Conservation (phyloP, 2,329 filamentous ascomycete genomes). For the Penicillium sclerotigenum region DNA sequence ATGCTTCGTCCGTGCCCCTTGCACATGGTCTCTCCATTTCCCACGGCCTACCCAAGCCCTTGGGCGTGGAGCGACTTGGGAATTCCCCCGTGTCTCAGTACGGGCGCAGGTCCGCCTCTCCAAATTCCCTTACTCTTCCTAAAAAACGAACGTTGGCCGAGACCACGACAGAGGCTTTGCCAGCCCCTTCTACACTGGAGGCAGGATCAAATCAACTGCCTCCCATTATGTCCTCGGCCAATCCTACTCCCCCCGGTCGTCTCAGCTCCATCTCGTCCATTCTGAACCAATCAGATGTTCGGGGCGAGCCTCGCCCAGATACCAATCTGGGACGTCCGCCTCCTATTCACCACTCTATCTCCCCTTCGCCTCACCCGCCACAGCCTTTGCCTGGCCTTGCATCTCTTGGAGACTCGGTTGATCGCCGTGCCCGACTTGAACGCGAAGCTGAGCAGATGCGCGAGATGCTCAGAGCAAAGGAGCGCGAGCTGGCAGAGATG, state of each 20-base stretch:
- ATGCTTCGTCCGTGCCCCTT: conserved; percentile 32
- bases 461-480: conserved; percentile 67
- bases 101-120: conserved; percentile 33
- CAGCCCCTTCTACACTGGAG: conserved; percentile 32
- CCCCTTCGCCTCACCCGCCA: conserved; percentile 16
- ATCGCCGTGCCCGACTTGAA: conserved; percentile 64
- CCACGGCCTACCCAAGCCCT: conserved; percentile 22
- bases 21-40: conserved; percentile 29
- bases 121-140: conserved; percentile 28
- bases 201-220: conserved; percentile 39
- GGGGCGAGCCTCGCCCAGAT: conserved; percentile 42
- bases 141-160: conserved; percentile 40
- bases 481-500: conserved; percentile 64
- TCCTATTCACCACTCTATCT: conserved; percentile 28
- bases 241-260: conserved; percentile 52
- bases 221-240: conserved; percentile 38
- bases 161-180: conserved; percentile 27
- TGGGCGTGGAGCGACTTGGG: conserved; percentile 32
- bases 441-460: conserved; percentile 75
- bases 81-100: conserved; percentile 32
- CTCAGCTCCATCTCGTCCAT: conserved; percentile 74
- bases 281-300: conserved; percentile 55
- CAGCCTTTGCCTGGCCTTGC: conserved; percentile 34
- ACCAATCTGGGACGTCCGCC: conserved; percentile 36
- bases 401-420: conserved; percentile 56